Base-by-base conservation (phyloP, 257 asterid genomes). In the Ajuga chamaepitys region DNA sequence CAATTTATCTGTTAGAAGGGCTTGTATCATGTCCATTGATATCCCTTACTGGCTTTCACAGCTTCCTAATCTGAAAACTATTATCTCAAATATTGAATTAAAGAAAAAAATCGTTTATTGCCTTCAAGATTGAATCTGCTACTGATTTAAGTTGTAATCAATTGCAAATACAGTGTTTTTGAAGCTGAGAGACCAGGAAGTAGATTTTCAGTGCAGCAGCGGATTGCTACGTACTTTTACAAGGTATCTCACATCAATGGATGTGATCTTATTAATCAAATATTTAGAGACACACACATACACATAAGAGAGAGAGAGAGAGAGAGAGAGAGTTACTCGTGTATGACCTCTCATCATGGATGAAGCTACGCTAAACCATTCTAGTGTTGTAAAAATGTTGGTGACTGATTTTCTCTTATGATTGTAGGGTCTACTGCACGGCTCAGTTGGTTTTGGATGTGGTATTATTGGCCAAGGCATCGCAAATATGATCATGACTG, bases 401-500 rank as follows among this genome's bases (percentile, higher is more conserved):
- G 51, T 28, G 40, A 32, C 25, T 74, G 37, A 62, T 50, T 45
- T 75, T 34, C 67, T 68, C 51, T 69, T 72, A 24, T 50, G 52
- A 41, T 64, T 68, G 74, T 68, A 93, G 99, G 99, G 96, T 44
- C 75, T 88, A 20, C 74, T 89, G 68, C 89, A 88, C 75, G 99
- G 96, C 59, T 80, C 96, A n/a, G 97, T 90, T 52, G 99, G 99
- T 75, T 89, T 93, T 70, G 85, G 88, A 14, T 89, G 97, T 70
- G 97, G 97, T 62, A 80, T 93, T 68, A 72, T 93, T 44, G 96
- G 97, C 66, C 99, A 93, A 81, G 99, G 99, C 77, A 88, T 93
- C 22, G 97, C 97, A 64, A 89, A 93, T 76, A 28, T 74, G 88
- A 89, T 89, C 72, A 93, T 89, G 99, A 89, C 83, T 44, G 95